A percentile compares a stretch with the other conserved stretches of the same genome.
Conservation (phyloP, 2,329 filamentous ascomycete genomes). For the Blumeria hordei region DNA sequence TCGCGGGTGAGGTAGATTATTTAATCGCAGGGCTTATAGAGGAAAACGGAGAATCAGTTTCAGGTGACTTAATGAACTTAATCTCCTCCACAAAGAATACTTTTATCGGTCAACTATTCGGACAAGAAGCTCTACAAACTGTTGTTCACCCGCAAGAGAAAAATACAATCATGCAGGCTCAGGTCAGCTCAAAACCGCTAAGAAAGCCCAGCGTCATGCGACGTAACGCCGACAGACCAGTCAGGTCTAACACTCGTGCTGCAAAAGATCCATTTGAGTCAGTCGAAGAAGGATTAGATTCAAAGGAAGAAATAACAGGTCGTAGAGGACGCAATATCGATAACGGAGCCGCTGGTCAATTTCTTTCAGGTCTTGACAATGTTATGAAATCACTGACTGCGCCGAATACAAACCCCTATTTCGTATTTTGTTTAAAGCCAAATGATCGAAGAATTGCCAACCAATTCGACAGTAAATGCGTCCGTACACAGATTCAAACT, state of each 20-base stretch:
- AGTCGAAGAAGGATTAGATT: slow-evolving; percentile 23
- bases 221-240: slow-evolving; percentile 28
- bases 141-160: slow-evolving; percentile 82
- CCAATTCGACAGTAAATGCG: slow-evolving; percentile 97
- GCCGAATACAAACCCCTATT: slow-evolving; percentile 75
- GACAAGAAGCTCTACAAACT: slow-evolving; percentile 84
- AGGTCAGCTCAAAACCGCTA: slow-evolving; percentile 84
- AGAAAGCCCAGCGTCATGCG: slow-evolving; percentile 83
- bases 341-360: slow-evolving; percentile 81
- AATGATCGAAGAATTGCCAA: slow-evolving; percentile 95
- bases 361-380: slow-evolving; percentile 68
- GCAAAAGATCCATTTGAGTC: slow-evolving; percentile 14
- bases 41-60: slow-evolving; percentile 90
- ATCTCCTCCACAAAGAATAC: slow-evolving; percentile 70
- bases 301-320: slow-evolving; percentile 18
- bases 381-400: slow-evolving; percentile 69
- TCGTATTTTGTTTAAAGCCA: slow-evolving; percentile 90
- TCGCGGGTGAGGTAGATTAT: slow-evolving; percentile 91
- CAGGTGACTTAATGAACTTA: slow-evolving; percentile 84
- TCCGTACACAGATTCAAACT: slow-evolving; percentile 79
- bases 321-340: slow-evolving; percentile 25
- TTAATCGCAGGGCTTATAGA: slow-evolving; percentile 68
- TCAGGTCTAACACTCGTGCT: slow-evolving; percentile 13
- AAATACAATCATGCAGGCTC: slow-evolving; percentile 80
- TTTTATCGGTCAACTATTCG: slow-evolving; percentile 76